A percentile compares a stretch with the other conserved stretches of the same genome.
Conservation (phyloP, 129 eudicot species). For the Flaveria ramosissima region DNA sequence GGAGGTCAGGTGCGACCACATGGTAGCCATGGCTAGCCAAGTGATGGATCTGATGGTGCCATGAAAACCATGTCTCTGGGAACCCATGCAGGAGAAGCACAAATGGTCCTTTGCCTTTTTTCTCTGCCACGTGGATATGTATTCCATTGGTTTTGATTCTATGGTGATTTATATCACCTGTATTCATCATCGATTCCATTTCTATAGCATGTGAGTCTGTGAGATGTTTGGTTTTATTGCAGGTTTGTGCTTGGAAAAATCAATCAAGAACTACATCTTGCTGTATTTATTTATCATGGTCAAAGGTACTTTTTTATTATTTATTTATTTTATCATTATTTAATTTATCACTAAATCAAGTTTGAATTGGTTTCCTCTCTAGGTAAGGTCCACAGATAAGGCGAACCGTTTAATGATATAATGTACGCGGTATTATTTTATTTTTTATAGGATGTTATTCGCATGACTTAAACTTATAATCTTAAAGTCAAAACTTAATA, state of each 20-base stretch:
- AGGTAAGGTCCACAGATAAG: too few relatives aligned
- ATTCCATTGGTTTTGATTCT: conserved; percentile 57
- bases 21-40: conserved; percentile 55
- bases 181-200: conserved; percentile 35
- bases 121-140: conserved; percentile 59
- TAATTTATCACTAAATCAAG: too few relatives aligned
- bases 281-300: not conserved
- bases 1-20: conserved; percentile 64
- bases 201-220: not conserved
- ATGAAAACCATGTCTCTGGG: conserved; percentile 56
- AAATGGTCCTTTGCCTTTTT: conserved; percentile 48
- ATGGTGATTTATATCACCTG: conserved; percentile 41
- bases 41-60: conserved; percentile 55
- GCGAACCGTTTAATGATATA: too few relatives aligned
- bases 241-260: not conserved
- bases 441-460: too few relatives aligned
- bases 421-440: too few relatives aligned
- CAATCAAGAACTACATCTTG: not conserved
- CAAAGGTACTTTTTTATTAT: too few relatives aligned
- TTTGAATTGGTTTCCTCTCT: too few relatives aligned
- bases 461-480: too few relatives aligned
- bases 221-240: conserved; percentile 14
- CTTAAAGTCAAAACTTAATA: too few relatives aligned
- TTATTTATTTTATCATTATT: too few relatives aligned
- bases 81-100: conserved; percentile 63